Base-by-base conservation (phyloP, 2,329 filamentous ascomycete species). In the Alternaria brassicae region DNA sequence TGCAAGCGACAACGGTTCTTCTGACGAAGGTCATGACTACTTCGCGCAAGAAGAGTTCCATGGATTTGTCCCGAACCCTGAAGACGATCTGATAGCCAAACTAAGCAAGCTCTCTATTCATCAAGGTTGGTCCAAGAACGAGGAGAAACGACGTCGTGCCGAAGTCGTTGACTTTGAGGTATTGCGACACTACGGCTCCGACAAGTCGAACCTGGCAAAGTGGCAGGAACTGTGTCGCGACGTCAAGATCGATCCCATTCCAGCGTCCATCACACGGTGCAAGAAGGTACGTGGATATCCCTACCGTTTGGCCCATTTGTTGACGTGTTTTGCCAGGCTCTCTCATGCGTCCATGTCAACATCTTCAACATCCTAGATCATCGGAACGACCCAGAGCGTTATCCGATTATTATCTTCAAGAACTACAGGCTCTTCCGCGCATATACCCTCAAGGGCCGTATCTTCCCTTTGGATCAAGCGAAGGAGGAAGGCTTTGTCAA, bases 211-310 rank as follows among this genome's bases (percentile, higher is more conserved):
- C 17, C 53, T 73, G 9, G 56, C 65, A 42, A 58, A 55, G 6
- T 73, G 67, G 65, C 69, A 73, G 39, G 44, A 66, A 12, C 37
- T 73, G 28, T 73, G 71, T 56, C 27, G 37, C 2, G 61, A 68
- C 7, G 60, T 70, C 27, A 39, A 42, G 17, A 62, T 72, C 6
- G 40, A 54, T 0, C 61, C 57, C 21, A 15, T 58, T 6, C 70
- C 68, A 1, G 3, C 3, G 2, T 65, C 69, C 0, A 69, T 73
- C 25, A 68, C 58, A 1, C 37, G 72, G 47, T 74, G 70, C 60
- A 69, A 56, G 47, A 69, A 70, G 66, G 71, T 71, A 58, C 21
- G 50, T 32, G 12, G 19, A 6, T 4, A 15, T 25, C 12, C 4
- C 12, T 27, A 28, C 19, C 2, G 5, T 34, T 55, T 8, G n/a